A percentile compares a stretch with the other conserved stretches of the same genome.
These are phyloP conservation scores for Ormosia emarginata DNA, from an alignment of 306 rosid genomes.

Conservation along the genomic window DNA sequence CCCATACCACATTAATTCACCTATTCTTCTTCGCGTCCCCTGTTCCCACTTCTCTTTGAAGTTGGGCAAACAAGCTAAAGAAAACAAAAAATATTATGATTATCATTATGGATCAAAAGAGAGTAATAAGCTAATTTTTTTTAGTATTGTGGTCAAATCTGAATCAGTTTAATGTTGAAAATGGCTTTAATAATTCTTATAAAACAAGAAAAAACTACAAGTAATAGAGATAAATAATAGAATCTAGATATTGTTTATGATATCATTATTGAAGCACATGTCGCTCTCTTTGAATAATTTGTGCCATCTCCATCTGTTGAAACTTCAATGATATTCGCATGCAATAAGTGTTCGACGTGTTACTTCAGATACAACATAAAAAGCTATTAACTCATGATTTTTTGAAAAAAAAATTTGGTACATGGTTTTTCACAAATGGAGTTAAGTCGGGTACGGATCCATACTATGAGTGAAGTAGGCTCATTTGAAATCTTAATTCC, in stretches of 20 bases:
- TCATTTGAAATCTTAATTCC: too few relatives aligned
- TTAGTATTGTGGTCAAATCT: too few relatives aligned
- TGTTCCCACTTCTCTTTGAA: not conserved
- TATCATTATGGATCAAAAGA: too few relatives aligned
- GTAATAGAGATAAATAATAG: not conserved
- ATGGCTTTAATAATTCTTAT: not conserved
- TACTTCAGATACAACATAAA: not conserved
- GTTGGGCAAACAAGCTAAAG: not conserved
- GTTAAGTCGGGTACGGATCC: too few relatives aligned
- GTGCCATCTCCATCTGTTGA: not conserved
- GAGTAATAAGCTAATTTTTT: too few relatives aligned
- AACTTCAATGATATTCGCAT: not conserved
- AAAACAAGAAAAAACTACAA: not conserved
- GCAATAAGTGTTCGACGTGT: not conserved
- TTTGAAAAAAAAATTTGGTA: too few relatives aligned
- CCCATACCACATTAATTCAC: constrained; percentile 1
- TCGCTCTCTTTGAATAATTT: not conserved
- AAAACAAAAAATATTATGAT: too few relatives aligned
- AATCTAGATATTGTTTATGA: too few relatives aligned
- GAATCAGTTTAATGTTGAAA: too few relatives aligned
- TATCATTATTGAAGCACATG: not conserved
- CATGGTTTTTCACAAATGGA: too few relatives aligned
- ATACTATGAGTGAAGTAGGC: too few relatives aligned
- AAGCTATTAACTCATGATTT: too few relatives aligned
- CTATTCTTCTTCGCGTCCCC: not conserved